phyloP scores from a whole-genome alignment of 306 rosid genomes.

The Cicer judaicum region DNA sequence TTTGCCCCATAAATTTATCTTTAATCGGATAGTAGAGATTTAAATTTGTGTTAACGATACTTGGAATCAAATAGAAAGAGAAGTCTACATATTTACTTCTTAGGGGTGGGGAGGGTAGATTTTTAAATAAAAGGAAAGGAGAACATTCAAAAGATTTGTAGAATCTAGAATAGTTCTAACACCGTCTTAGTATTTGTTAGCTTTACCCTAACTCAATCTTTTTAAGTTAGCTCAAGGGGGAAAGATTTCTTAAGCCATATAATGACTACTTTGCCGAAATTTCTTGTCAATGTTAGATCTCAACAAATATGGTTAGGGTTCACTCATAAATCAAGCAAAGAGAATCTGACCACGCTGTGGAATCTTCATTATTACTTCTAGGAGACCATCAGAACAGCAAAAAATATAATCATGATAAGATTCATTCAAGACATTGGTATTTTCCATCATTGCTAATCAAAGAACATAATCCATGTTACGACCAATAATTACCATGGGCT shows the following conservation, averaged over 20 bases:
- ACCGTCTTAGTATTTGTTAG: not conserved
- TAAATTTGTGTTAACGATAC: not conserved
- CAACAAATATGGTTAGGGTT: slow-evolving; percentile 20
- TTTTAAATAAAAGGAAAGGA: not conserved
- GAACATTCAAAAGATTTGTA: no score
- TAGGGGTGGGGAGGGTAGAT: not conserved
- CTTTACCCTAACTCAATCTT: not conserved
- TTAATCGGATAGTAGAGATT: not conserved
- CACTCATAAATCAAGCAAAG: slow-evolving; percentile 37
- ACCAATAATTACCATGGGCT: slow-evolving; percentile 78
- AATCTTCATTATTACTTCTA: slow-evolving; percentile 28
- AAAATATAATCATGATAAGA: slow-evolving; percentile 31
- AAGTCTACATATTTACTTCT: not conserved
- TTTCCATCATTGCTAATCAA: slow-evolving; percentile 32
- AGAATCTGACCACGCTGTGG: slow-evolving; percentile 8
- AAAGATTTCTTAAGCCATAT: not conserved
- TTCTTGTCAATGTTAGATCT: not conserved
- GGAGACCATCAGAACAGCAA: slow-evolving; percentile 33
- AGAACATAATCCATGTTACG: slow-evolving; percentile 43
- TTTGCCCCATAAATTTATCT: not conserved
- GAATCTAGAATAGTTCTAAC: not conserved
- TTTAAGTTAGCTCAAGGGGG: not conserved
- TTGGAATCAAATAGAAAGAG: not conserved
- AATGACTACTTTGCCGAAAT: not conserved
- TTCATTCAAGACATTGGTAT: slow-evolving; percentile 35